Percentiles rank a stretch among this genome's conserved stretches.
Evolutionary conservation across 768 basidiomycete species (phyloP).

Genomic region (Tephrocybe sp.): DNA sequence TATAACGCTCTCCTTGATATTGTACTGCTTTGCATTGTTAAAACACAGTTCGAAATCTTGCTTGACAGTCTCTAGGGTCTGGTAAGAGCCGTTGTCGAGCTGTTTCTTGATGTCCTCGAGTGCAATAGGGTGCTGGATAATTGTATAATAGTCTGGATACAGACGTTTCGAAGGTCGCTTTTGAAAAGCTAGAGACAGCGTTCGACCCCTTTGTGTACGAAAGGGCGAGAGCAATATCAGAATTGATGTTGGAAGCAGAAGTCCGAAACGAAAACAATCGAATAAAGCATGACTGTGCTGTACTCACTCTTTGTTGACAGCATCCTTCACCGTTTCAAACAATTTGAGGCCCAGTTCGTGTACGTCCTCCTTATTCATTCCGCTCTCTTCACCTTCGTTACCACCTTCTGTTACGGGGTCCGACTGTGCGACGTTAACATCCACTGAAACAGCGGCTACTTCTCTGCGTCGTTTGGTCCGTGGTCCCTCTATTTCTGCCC

Average conservation of each 20-base stretch:
- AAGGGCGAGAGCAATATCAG: constrained; percentile 27
- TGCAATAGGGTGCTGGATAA: constrained; percentile 82
- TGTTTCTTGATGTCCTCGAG: constrained; percentile 87
- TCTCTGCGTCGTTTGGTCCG: constrained; percentile 46
- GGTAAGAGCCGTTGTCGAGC: constrained; percentile 60
- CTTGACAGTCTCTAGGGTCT: constrained; percentile 64
- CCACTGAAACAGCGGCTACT: constrained; percentile 33
- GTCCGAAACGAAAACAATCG: constrained; percentile 38
- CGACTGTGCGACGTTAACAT: constrained; percentile 39
- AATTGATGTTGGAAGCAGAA: constrained; percentile 24
- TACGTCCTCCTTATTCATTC: constrained; percentile 39
- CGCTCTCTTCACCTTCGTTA: constrained; percentile 17
- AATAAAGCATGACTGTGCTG: constrained; percentile 47
- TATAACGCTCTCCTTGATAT: constrained; percentile 75
- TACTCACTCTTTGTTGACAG: constrained; percentile 87
- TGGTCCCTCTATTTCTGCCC: constrained; percentile 36
- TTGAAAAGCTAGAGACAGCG: constrained; percentile 64
- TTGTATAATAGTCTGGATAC: constrained; percentile 84
- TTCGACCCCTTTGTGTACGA: constrained; percentile 51
- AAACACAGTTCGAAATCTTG: constrained; percentile 79
- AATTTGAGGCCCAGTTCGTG: constrained; percentile 69
- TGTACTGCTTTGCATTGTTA: constrained; percentile 80
- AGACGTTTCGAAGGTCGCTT: constrained; percentile 67
- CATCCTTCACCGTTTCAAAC: constrained; percentile 81
- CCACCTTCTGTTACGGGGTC: constrained; percentile 28